Base-by-base conservation (phyloP, 1,139 yeast genomes). In the Yamadazyma atmosphaerica region DNA sequence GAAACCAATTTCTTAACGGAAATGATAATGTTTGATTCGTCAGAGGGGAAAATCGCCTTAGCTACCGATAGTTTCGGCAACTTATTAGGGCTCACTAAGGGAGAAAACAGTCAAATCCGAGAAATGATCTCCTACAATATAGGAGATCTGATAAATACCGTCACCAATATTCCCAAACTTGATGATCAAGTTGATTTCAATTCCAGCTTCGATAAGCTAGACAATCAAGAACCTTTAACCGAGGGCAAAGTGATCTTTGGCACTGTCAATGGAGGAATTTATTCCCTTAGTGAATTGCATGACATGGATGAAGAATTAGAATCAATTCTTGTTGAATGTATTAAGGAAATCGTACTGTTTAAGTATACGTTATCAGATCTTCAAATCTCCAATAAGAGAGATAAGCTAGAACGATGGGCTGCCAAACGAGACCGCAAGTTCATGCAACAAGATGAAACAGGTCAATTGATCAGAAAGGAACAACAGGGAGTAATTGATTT, bases 211-310 rank as follows among this genome's bases (percentile, higher is more conserved):
- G 51, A 46, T 33, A 28, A 33, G 14, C 7, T 36, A 5, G 35
- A 34, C 9, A 13, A 35, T 10, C 28, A 23, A 24, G 39, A 39
- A 4, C 21, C 33, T 2, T 15, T 25, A 1, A 30, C 43, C 2
- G 33, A 15, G 3, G 48, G 41, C 3, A 33, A 50, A 14, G 64
- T 56, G 0, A 35, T 66, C 1, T 38, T 68, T 16, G 74, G 73
- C 3, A 69, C 74, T 0, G 57, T 58, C 1, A 55, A 55, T 44
- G 76, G 76, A 7, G 70, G 64, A 2, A 45, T 69, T 8, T 65
- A 60, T 39, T 42, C 38, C 3, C 12, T 54, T 4, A 45, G 50
- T 30, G 52, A 51, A 22, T 54, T 61, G 39, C 59, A 50, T 26
- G 67, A 63, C 37, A 55, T 61, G 14, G 68, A 63, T 28, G 44